Evolutionary conservation across 2,329 filamentous ascomycete species (phyloP).

Genomic region (Hysterium pulicare): DNA sequence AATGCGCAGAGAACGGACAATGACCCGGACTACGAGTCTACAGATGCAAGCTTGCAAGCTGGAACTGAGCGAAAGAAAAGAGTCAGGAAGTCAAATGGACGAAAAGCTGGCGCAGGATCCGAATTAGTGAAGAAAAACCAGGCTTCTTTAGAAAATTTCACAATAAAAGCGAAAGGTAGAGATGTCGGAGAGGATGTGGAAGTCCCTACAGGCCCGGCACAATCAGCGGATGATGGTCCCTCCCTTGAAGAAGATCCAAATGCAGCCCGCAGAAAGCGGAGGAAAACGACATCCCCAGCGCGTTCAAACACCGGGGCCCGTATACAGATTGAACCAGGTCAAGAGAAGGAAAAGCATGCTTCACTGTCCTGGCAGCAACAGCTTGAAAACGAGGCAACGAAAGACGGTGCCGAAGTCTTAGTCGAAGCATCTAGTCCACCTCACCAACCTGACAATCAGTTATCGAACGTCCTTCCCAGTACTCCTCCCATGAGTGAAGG

Average conservation of each 20-base stretch:
- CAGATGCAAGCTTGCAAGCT: conserved; percentile 13
- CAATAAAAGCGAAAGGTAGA: conserved; percentile 10
- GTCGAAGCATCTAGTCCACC: conserved; percentile 3
- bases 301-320: conserved; percentile 1
- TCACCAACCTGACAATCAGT: neutral
- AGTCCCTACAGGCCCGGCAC: neutral
- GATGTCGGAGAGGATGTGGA: neutral
- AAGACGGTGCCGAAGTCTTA: neutral
- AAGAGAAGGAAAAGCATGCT: too few relatives aligned
- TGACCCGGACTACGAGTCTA: conserved; percentile 17
- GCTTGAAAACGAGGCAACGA: conserved; percentile 21
- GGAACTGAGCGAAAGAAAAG: conserved; percentile 21
- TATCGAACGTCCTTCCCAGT: neutral
- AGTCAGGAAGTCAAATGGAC: conserved; percentile 16
- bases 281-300: conserved; percentile 33
- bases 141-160: conserved; percentile 26
- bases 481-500: neutral
- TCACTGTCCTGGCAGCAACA: conserved; percentile 27
- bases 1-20: conserved; percentile 12
- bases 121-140: conserved; percentile 16
- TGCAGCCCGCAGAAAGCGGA: conserved; percentile 34
- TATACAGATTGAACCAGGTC: neutral
- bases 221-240: conserved; percentile 4
- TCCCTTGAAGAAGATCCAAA: conserved; percentile 29
- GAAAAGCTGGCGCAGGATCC: conserved; percentile 14